Conservation (phyloP, 2,329 filamentous ascomycete genomes). For the Ascochyta pisi region DNA sequence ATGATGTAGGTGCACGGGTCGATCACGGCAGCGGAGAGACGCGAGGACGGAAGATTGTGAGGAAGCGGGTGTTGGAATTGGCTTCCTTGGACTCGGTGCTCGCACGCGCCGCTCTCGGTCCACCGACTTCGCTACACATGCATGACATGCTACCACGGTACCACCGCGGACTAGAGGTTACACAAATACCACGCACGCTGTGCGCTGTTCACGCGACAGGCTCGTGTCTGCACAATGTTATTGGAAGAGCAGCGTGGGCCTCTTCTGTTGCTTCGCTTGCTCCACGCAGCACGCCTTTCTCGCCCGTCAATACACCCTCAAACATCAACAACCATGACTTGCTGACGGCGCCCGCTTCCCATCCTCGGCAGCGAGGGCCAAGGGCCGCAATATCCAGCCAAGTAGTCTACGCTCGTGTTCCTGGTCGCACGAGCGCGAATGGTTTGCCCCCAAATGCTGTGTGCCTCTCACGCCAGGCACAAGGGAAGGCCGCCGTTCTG, state of each 20-base stretch:
- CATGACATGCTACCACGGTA: background rate
- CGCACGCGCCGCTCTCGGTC: background rate
- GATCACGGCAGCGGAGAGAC: slow-evolving; percentile 6
- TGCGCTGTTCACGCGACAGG: slow-evolving; percentile 10
- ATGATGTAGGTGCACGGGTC: slow-evolving; percentile 4
- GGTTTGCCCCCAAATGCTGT: background rate
- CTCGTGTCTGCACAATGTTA: slow-evolving; percentile 22
- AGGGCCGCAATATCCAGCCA: slow-evolving; percentile 17
- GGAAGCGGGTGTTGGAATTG: background rate
- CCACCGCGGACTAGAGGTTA: background rate
- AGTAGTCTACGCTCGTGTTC: slow-evolving; percentile 26
- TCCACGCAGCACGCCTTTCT: slow-evolving; percentile 10
- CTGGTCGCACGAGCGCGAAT: slow-evolving; percentile 13
- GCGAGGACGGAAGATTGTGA: background rate
- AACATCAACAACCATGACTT: slow-evolving; percentile 5
- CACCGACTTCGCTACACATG: background rate
- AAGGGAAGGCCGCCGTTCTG: background rate
- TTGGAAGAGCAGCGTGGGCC: slow-evolving; percentile 12
- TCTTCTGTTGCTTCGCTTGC: slow-evolving; percentile 6
- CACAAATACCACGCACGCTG: slow-evolving; percentile 9
- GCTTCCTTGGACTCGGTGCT: background rate
- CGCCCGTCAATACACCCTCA: slow-evolving; percentile 12
- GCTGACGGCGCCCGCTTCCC: slow-evolving; percentile 6
- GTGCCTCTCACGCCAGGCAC: slow-evolving; percentile 9
- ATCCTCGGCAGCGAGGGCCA: slow-evolving; percentile 11